Evolutionary conservation across 2,329 filamentous ascomycete genomes (phyloP), one percentile per base, ranked within the genome.

Genomic region (Stagonosporopsis cucurbitacearum): DNA sequence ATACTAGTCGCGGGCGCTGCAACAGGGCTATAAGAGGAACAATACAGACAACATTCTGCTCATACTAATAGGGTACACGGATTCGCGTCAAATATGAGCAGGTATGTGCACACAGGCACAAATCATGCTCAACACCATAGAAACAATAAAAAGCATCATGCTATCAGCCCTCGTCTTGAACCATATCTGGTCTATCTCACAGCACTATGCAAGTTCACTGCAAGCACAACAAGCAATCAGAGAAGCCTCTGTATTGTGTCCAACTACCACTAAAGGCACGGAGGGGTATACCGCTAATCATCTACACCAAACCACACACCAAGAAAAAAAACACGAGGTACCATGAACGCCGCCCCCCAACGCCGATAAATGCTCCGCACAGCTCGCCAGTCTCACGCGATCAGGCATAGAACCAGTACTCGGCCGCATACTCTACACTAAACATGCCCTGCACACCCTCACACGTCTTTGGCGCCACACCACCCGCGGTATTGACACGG

Each of bases 401-500:
- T 60, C 60, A 71, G 15, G 60, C 73, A 53, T 66, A 84, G 59
- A 82, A 88, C 88, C 84, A 88, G 66, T 91, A 97, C 83, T 93
- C 85, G 37, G 93, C 87, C 28, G 90, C 82, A 77, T 98, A 97
- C 69, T 93, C 81, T 13, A 96, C 85, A 59, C 88, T 79, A 64
- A 97, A 93, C 1, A 76, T 70, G 11, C 82, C 80, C 0, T 81
- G 74, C 80, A 86, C 81, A 11, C 86, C 89, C 30, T 83, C 73
- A 73, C 94, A 98, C 0, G 86, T 90, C 23, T 84, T 79, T 0
- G 93, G 93, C 2, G 92, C 78, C 42, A 83, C 85, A 11, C 94
- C 94, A 23, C 92, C 93, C 0, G 89, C 92, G 11, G 94, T 98
- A 67, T 90, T 84, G 40, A 97, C 79, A 12, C 94, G 85, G 78